Conservation (phyloP, 2,329 filamentous ascomycete genomes). For the Botrytis squamosa region DNA sequence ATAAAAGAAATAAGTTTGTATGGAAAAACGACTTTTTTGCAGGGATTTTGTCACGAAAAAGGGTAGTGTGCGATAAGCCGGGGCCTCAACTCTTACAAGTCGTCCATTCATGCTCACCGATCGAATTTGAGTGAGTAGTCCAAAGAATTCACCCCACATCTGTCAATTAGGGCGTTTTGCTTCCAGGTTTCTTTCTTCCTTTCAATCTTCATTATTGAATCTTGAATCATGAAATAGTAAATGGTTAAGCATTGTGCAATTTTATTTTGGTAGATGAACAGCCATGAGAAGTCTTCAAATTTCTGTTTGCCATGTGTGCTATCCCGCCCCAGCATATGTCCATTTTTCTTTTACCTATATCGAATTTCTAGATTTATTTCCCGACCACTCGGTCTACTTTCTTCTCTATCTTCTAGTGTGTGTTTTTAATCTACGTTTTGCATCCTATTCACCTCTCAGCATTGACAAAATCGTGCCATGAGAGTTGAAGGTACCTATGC, state of each 20-base stretch:
- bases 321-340: neutral
- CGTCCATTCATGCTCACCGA: neutral
- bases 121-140: neutral
- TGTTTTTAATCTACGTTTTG: neutral
- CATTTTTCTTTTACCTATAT: neutral
- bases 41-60: too few species aligned
- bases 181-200: neutral
- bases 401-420: neutral
- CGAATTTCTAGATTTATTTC: neutral
- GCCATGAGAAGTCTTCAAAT: neutral
- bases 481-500: neutral
- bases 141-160: neutral
- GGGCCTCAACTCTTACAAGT: too few species aligned
- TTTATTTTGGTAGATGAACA: neutral
- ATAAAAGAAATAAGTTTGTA: too few species aligned
- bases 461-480: neutral
- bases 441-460: neutral
- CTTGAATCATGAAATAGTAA: neutral
- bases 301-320: neutral
- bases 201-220: neutral
- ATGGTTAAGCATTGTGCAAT: neutral
- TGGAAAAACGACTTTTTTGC: too few species aligned
- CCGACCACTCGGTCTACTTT: neutral
- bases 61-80: too few species aligned
- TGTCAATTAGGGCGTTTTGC: neutral